These are phyloP conservation scores for Solanum verrucosum DNA, from an alignment of 257 asterid species.

Conservation along the genomic window DNA sequence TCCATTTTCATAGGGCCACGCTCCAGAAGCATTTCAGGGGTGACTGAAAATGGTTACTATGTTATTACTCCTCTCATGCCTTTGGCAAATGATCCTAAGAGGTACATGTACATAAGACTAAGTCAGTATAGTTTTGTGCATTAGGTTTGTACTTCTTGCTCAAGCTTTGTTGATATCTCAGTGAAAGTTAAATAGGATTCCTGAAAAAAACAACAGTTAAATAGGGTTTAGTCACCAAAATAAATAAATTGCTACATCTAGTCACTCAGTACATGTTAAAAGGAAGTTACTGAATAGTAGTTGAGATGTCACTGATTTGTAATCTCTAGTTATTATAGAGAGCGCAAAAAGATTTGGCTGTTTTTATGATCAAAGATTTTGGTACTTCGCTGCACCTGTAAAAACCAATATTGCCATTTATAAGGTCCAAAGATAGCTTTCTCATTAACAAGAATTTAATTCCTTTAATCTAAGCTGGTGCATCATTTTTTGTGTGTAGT, in stretches of 20 bases:
- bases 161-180: background rate
- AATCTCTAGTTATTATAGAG: background rate
- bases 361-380: background rate
- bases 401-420: background rate
- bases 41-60: constrained; percentile 92
- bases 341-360: background rate
- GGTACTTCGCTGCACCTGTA: background rate
- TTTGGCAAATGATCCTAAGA: constrained; percentile 44
- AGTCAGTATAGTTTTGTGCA: background rate
- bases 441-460: background rate
- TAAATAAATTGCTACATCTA: too few species aligned
- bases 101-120: constrained; percentile 22
- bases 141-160: background rate
- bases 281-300: background rate
- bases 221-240: background rate
- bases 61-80: constrained; percentile 77
- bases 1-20: constrained; percentile 87
- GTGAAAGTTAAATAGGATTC: background rate
- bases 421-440: background rate
- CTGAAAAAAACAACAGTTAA: background rate
- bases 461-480: background rate
- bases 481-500: background rate
- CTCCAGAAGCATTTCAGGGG: constrained; percentile 95
- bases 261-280: background rate
- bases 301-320: background rate